These are phyloP conservation scores for Pleurotus pulmonarius DNA, from an alignment of 768 basidiomycete genomes.

Conservation along the genomic window DNA sequence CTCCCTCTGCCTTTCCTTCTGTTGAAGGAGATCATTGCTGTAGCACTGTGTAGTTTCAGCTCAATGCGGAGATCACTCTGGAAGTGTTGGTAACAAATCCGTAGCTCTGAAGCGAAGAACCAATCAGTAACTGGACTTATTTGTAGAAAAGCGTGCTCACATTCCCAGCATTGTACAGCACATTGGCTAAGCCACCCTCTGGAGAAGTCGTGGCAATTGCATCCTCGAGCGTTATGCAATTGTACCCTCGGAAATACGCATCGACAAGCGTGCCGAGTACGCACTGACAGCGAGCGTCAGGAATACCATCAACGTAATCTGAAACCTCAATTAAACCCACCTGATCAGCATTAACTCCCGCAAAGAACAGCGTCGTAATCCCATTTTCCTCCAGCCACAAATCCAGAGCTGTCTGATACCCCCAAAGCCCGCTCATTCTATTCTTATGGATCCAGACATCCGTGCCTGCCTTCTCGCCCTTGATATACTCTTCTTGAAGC, in stretches of 20 bases:
- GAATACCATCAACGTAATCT: too few species aligned
- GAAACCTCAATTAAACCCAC: conserved; percentile 22
- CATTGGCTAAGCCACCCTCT: conserved; percentile 49
- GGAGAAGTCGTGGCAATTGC: conserved; percentile 63
- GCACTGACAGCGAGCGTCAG: conserved; percentile 34
- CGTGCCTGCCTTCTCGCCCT: conserved; percentile 49
- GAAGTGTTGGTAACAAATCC: conserved; percentile 11
- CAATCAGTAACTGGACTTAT: background rate
- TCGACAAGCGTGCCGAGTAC: conserved; percentile 63
- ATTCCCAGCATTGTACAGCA: conserved; percentile 53
- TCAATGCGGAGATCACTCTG: conserved; percentile 5
- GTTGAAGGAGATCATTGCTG: background rate
- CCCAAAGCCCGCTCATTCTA: conserved; percentile 69
- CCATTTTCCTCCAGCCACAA: conserved; percentile 61
- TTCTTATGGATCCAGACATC: conserved; percentile 77
- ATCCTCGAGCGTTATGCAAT: conserved; percentile 55
- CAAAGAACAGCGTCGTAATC: conserved; percentile 57
- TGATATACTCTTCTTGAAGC: conserved; percentile 49
- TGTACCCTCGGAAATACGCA: conserved; percentile 63
- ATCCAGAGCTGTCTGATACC: conserved; percentile 58
- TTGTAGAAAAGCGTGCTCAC: conserved; percentile 28
- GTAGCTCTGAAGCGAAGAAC: background rate
- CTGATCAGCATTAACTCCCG: conserved; percentile 68
- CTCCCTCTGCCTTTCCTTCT: background rate
- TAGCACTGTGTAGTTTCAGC: background rate